These are phyloP conservation scores for Psilocybe azurescens DNA, from an alignment of 768 basidiomycete genomes.

Conservation along the genomic window DNA sequence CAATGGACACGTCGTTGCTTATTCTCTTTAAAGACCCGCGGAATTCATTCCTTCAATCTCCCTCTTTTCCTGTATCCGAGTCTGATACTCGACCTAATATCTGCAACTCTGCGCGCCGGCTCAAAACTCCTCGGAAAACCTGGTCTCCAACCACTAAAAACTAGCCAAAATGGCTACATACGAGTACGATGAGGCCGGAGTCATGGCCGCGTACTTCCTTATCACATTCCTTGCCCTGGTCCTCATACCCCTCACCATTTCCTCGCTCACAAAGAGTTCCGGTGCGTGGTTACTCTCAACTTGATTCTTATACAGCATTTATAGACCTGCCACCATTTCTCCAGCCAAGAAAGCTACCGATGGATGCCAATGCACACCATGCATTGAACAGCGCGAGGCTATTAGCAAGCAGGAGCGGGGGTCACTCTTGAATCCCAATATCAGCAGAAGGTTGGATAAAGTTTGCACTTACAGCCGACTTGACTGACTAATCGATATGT, in stretches of 20 bases:
- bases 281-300: conserved; percentile 35
- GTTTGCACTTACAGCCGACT: conserved; percentile 19
- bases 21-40: background rate
- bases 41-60: background rate
- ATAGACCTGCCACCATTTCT: conserved; percentile 5
- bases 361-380: conserved; percentile 69
- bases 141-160: conserved; percentile 1
- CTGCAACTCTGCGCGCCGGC: background rate
- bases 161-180: conserved; percentile 71
- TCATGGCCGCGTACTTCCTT: conserved; percentile 89
- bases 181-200: conserved; percentile 85
- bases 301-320: background rate
- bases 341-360: conserved; percentile 33
- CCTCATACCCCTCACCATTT: conserved; percentile 78
- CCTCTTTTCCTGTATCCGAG: background rate
- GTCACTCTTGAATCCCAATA: conserved; percentile 51
- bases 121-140: background rate
- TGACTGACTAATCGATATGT: background rate
- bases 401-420: conserved; percentile 47
- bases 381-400: conserved; percentile 56
- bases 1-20: conserved; percentile 23
- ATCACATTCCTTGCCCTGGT: conserved; percentile 88
- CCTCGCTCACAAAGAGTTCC: conserved; percentile 46
- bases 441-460: conserved; percentile 51
- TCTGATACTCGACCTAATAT: background rate